Percentiles rank a stretch among this genome's conserved stretches.
Conservation (phyloP, 768 basidiomycete genomes). For the Russula lepida region DNA sequence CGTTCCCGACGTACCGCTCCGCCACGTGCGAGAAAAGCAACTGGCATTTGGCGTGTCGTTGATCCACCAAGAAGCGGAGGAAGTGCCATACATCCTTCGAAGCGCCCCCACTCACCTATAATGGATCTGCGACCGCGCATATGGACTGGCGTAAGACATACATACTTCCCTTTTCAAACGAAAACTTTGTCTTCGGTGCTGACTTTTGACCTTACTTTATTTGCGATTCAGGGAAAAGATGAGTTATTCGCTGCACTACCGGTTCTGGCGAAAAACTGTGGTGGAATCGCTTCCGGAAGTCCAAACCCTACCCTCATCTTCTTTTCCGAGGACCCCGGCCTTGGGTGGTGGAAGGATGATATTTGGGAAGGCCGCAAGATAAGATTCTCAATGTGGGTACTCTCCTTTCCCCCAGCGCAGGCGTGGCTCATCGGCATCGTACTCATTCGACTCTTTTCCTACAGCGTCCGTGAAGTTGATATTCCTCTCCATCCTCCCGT, state of each 20-base stretch:
- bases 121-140: conserved; percentile 6
- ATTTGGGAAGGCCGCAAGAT: conserved; percentile 14
- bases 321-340: conserved; percentile 3
- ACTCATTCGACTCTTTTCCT: not conserved
- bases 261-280: not conserved
- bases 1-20: not conserved
- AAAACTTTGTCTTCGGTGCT: not conserved
- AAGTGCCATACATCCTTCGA: not conserved
- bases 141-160: conserved; percentile 12
- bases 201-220: not conserved
- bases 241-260: conserved; percentile 13
- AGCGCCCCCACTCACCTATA: not conserved
- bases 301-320: conserved; percentile 5
- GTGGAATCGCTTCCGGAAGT: conserved; percentile 2
- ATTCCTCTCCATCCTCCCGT: not conserved
- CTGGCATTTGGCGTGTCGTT: conserved; percentile 5
- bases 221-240: not conserved
- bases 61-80: not conserved
- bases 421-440: not conserved
- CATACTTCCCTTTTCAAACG: not conserved
- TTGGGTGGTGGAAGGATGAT: conserved; percentile 15
- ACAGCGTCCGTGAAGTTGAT: conserved; percentile 8
- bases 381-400: conserved; percentile 14
- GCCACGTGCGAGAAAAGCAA: not conserved
- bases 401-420: not conserved